Base-by-base conservation (phyloP, 2,329 filamentous ascomycete species). In the Pseudogymnoascus sp. region DNA sequence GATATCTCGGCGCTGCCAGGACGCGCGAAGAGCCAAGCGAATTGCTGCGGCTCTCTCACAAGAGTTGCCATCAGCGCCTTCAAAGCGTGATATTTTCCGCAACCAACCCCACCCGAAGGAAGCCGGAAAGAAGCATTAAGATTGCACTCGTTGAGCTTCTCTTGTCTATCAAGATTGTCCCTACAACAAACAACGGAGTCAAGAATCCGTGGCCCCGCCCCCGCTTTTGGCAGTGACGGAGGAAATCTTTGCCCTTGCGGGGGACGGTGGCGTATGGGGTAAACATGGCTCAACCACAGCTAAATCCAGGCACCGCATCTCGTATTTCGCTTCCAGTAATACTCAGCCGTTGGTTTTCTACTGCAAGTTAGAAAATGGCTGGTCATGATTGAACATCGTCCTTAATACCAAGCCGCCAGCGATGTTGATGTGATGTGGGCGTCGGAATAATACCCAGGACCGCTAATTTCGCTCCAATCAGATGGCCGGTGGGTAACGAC, bases 401-500 rank as follows among this genome's bases (percentile, higher is more conserved):
- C 4, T 7, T 33, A 33, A 55, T 55, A 31, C 48, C 48, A 55
- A 55, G 48, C 27, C 48, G 29, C 48, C 48, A 55, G 4, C 48
- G n/a, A 51, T 55, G 27, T 55, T 55, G 48, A 12, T 55, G 29
- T 2, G 48, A 12, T 33, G 27, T 17, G 27, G 27, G 27, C 27
- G 48, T 55, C 48, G 48, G 48, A 55, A 55, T 55, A 55, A 55
- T 55, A 55, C 9, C 27, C 33, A 21, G 29, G 48, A 55, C 29
- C 27, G 27, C 48, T 17, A 55, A 55, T 55, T 55, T 55, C 48
- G 27, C 48, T 55, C 48, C 48, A 55, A 55, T 55, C 48, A 55
- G 8, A 17, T n/a, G 48, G n/a, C 13, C 4, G 4, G n/a, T 51
- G 27, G 44, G 25, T 13, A 29, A 15, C 27, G 48, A 55, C 9